Conservation (phyloP, 441 rosid genomes). For the Erysimum cheiri region DNA sequence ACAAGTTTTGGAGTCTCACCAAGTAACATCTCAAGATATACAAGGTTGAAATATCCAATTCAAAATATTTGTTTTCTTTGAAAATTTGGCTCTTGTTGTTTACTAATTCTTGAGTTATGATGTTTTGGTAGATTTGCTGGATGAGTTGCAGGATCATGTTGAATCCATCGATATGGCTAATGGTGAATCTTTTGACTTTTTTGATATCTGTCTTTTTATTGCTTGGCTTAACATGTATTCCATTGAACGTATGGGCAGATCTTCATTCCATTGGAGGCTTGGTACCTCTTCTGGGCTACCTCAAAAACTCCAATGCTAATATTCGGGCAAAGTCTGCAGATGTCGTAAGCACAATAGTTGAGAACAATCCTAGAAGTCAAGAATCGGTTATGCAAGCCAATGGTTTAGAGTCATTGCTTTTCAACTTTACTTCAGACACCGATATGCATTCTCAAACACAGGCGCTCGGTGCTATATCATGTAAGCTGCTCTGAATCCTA, state of each 20-base stretch:
- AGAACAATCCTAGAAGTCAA: constrained; percentile 92
- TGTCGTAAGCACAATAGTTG: constrained; percentile 80
- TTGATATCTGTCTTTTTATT: not conserved
- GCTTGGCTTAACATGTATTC: constrained; percentile 3
- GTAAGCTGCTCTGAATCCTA: constrained; percentile 51
- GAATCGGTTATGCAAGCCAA: constrained; percentile 90
- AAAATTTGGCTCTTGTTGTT: not conserved
- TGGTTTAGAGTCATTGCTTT: constrained; percentile 77
- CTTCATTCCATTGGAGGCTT: constrained; percentile 92
- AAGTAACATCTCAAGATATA: constrained; percentile 79
- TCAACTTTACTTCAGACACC: constrained; percentile 73
- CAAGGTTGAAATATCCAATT: constrained; percentile 50
- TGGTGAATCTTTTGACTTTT: constrained; percentile 29
- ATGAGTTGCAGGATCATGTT: constrained; percentile 93
- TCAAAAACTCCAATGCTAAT: constrained; percentile 73
- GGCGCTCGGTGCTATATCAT: constrained; percentile 91
- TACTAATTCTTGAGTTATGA: constrained; percentile 9
- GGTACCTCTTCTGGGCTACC: constrained; percentile 78
- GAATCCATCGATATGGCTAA: constrained; percentile 54
- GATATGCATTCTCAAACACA: constrained; percentile 72
- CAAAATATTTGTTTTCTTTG: not conserved
- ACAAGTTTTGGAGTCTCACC: constrained; percentile 78
- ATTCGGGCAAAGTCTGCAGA: constrained; percentile 94
- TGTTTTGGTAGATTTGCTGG: constrained; percentile 72
- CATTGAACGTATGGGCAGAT: constrained; percentile 51